Evolutionary conservation across 768 basidiomycete species (phyloP), one percentile per base, ranked within the genome.

Genomic region (Suillus decipiens): DNA sequence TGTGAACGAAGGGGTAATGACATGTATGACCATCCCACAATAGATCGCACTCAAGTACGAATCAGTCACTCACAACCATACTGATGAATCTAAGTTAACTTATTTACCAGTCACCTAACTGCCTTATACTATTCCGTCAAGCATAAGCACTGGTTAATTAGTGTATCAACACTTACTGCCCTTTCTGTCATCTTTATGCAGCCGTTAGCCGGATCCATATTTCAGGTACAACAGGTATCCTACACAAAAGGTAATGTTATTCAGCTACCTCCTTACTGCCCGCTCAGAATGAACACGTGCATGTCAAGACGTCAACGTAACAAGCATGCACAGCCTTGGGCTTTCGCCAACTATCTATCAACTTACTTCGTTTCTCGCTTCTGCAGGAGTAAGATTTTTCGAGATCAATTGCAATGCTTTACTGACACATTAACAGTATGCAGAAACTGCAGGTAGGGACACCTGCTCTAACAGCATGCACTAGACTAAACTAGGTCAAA

Each of bases 351-450:
- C 80, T 62, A 73, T 83, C 19, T 60, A 69, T 22, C 71, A 80
- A 9, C 68, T 89, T 54, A 82, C 81, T 48, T 79, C 80, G 17
- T 89, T 88, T 68, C 74, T 84, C 11, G 84, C 88, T 33, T 84
- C 88, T 9, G 81, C 86, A 9, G 88, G 88, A 53, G 83, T 82
- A 65, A 63, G 81, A 75, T 10, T 28, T 17, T 62, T 28, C 22
- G 50, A 61, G 50, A 1, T 11, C 47, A 31, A 47, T 54, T 17
- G 53, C 36, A 8, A 59, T 41, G 7, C 54, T 61, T 37, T 24
- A 54, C 60, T 67, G 11, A 68, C 43, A 8, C 7, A 79, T 79
- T 5, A 71, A 42, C 78, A 75, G 75, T 75, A 72, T 64, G 63
- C 62, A 31, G 64, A 72, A 14, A 70, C 75, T 37, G 75, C 73